phyloP scores from a whole-genome alignment of 1,284 basidiomycete genomes.

The Gomphus sp. region DNA sequence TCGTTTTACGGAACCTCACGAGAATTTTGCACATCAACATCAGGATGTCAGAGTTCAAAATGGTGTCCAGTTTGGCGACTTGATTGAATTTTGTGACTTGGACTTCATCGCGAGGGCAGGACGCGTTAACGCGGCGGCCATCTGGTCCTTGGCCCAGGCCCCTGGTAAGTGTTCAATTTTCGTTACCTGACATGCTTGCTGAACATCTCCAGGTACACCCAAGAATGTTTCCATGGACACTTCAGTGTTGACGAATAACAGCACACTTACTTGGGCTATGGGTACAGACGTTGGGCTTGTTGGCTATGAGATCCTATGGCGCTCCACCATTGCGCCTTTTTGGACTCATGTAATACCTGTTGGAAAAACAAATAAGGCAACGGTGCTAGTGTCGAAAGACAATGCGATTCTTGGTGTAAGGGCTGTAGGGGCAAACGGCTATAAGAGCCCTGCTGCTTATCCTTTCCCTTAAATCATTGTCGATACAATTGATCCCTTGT shows the following conservation, averaged over 20 bases:
- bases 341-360: slow-evolving; percentile 43
- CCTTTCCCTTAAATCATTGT: slow-evolving; percentile 16
- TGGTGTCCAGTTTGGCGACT: slow-evolving; percentile 44
- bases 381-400: slow-evolving; percentile 37
- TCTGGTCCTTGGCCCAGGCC: slow-evolving; percentile 45
- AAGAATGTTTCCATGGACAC: slow-evolving; percentile 37
- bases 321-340: slow-evolving; percentile 34
- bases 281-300: slow-evolving; percentile 28
- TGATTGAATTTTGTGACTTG: slow-evolving; percentile 42
- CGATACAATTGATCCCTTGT: neutral
- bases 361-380: slow-evolving; percentile 31
- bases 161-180: slow-evolving; percentile 18
- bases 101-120: slow-evolving; percentile 40
- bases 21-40: slow-evolving; percentile 48
- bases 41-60: slow-evolving; percentile 42
- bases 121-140: slow-evolving; percentile 38
- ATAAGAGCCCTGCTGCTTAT: slow-evolving; percentile 40
- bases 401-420: slow-evolving; percentile 43
- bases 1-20: slow-evolving; percentile 45
- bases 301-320: slow-evolving; percentile 44
- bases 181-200: neutral
- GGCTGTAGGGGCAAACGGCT: slow-evolving; percentile 43
- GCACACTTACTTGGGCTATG: slow-evolving; percentile 35
- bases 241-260: slow-evolving; percentile 40
- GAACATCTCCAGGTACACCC: slow-evolving; percentile 28